phyloP scores from a whole-genome alignment of 129 eudicot species.

The Rutidosis leptorrhynchoides region DNA sequence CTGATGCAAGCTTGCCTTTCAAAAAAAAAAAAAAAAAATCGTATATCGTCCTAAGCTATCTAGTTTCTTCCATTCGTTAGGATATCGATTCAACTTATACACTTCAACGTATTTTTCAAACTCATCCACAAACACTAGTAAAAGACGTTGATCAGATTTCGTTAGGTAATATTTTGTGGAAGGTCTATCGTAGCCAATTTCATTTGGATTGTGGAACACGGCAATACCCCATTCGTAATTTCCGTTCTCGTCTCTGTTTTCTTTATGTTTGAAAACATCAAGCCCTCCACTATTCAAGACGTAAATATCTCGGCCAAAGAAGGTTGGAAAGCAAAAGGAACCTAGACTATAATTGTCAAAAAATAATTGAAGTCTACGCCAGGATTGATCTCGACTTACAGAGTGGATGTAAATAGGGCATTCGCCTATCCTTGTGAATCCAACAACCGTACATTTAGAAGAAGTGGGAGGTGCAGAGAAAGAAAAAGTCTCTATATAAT shows the following conservation, averaged over 20 bases:
- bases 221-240: neutral
- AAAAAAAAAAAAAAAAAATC: too few species aligned
- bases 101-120: slow-evolving; percentile 19
- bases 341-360: neutral
- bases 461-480: slow-evolving; percentile 20
- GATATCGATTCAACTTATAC: slow-evolving; percentile 13
- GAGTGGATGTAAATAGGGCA: neutral
- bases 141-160: slow-evolving; percentile 17
- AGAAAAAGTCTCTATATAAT: neutral
- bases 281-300: slow-evolving; percentile 6
- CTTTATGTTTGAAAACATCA: neutral
- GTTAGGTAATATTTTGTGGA: neutral
- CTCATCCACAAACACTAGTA: slow-evolving; percentile 2
- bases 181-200: neutral
- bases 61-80: slow-evolving; percentile 16
- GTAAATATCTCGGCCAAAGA: slow-evolving; percentile 7
- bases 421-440: neutral
- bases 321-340: slow-evolving; percentile 6
- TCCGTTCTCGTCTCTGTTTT: too few species aligned
- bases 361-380: neutral
- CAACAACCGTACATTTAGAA: slow-evolving; percentile 28
- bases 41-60: slow-evolving; percentile 15
- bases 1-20: too few species aligned
- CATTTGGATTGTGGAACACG: neutral
- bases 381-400: neutral